A percentile compares a stretch with the other conserved stretches of the same genome.
Conservation (phyloP, 2,329 filamentous ascomycete genomes). For the Cladophialophora chaetospira region DNA sequence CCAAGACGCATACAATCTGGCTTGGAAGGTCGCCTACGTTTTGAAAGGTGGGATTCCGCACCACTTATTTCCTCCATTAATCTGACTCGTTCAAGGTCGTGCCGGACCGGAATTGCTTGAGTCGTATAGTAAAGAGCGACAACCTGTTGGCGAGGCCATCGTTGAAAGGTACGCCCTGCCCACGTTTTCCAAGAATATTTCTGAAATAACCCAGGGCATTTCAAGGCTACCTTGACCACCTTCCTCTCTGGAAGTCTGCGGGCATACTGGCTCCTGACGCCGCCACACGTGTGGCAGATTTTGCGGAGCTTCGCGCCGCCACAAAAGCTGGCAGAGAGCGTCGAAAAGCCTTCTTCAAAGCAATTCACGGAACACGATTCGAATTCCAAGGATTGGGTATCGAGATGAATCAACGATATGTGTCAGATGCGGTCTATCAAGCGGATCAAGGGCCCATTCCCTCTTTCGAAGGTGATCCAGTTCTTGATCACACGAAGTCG, state of each 20-base stretch:
- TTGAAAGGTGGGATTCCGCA: slow-evolving; percentile 18
- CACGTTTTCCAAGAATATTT: no score
- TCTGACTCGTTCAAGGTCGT: neutral
- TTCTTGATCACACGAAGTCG: slow-evolving; percentile 47
- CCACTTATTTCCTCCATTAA: neutral
- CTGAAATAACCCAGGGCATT: no score
- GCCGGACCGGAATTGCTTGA: slow-evolving; percentile 18
- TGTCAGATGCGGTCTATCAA: slow-evolving; percentile 45
- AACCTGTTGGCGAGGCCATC: slow-evolving; percentile 38
- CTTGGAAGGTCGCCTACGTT: slow-evolving; percentile 42
- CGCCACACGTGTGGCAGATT: slow-evolving; percentile 42
- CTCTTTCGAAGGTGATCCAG: slow-evolving; percentile 39
- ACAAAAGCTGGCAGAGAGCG: slow-evolving; percentile 43
- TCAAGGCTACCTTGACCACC: no score
- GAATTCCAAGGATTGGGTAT: slow-evolving; percentile 60
- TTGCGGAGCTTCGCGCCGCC: slow-evolving; percentile 46
- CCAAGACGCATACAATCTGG: slow-evolving; percentile 42
- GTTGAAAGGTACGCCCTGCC: slow-evolving; percentile 51
- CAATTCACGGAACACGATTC: slow-evolving; percentile 46
- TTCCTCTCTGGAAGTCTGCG: slow-evolving; percentile 50
- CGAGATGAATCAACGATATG: slow-evolving; percentile 62
- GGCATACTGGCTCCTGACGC: slow-evolving; percentile 46
- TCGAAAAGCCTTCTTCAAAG: slow-evolving; percentile 45
- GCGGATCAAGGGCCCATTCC: slow-evolving; percentile 43
- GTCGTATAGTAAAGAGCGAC: slow-evolving; percentile 44